Evolutionary conservation across 257 asterid species (phyloP).

Genomic region (Asclepias syriaca): DNA sequence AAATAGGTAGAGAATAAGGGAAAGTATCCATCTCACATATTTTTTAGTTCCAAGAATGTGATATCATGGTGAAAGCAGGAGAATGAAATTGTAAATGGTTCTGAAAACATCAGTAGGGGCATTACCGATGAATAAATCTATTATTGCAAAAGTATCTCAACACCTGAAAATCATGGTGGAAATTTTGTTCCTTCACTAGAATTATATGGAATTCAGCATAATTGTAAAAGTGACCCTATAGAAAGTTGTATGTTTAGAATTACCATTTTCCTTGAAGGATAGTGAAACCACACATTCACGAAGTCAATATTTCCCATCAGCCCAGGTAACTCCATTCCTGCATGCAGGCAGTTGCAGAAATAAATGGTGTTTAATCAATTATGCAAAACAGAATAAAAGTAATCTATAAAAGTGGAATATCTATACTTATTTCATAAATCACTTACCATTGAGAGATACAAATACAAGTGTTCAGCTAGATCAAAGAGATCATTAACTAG

Average conservation of each 20-base stretch:
- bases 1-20: neutral
- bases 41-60: neutral
- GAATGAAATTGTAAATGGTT: neutral
- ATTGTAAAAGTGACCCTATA: neutral
- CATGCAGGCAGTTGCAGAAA: neutral
- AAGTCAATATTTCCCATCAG: slow-evolving; percentile 70
- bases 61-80: neutral
- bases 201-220: neutral
- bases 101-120: neutral
- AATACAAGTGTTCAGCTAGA: neutral
- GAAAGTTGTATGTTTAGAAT: slow-evolving; percentile 13
- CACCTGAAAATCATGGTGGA: neutral
- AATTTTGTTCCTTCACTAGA: neutral
- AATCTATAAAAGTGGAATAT: neutral
- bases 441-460: neutral
- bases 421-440: neutral
- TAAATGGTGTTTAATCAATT: neutral
- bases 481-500: neutral
- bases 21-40: neutral
- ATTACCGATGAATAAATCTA: neutral
- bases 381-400: neutral
- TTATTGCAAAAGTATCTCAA: neutral
- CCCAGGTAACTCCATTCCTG: slow-evolving; percentile 11
- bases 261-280: slow-evolving; percentile 74
- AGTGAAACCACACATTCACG: slow-evolving; percentile 57